Evolutionary conservation across 176 grass and related monocot species (phyloP).

Genomic region (Phyllostachys edulis): DNA sequence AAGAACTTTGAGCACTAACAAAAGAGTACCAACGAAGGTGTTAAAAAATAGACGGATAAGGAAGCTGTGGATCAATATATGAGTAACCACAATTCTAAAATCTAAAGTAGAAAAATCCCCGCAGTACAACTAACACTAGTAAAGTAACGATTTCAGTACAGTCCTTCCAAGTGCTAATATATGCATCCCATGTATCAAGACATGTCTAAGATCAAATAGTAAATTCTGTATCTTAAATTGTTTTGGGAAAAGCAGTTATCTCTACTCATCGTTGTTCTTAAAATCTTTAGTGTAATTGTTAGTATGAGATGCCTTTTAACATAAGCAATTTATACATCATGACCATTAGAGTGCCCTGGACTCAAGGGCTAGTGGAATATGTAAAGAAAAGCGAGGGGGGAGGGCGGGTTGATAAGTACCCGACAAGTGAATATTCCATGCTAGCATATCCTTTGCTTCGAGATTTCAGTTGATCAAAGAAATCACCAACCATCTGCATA

Average conservation of each 20-base stretch:
- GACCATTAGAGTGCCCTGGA: constrained; percentile 1
- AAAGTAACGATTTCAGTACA: neutral
- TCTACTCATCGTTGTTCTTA: neutral
- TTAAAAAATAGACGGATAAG: constrained; percentile 14
- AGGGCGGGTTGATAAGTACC: constrained; percentile 38
- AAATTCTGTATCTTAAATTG: neutral
- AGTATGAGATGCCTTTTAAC: neutral
- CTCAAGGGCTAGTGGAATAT: neutral
- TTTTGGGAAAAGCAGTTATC: neutral
- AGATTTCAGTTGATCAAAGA: constrained; percentile 99
- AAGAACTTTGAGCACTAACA: neutral
- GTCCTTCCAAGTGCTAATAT: constrained; percentile 1
- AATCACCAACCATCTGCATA: constrained; percentile 95
- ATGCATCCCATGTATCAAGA: neutral
- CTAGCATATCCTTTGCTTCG: constrained; percentile 98
- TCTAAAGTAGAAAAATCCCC: neutral
- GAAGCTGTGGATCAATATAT: neutral
- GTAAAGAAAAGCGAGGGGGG: neutral
- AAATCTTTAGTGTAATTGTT: neutral
- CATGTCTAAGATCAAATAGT: neutral
- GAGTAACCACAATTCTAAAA: neutral
- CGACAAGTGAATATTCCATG: constrained; percentile 93
- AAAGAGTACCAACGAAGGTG: neutral
- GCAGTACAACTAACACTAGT: neutral
- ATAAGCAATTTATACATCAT: constrained; percentile 11